Percentiles rank a stretch among this genome's conserved stretches.
phyloP scores from a whole-genome alignment of 2,329 filamentous ascomycete genomes.

The Phyllosticta citribraziliensis region DNA sequence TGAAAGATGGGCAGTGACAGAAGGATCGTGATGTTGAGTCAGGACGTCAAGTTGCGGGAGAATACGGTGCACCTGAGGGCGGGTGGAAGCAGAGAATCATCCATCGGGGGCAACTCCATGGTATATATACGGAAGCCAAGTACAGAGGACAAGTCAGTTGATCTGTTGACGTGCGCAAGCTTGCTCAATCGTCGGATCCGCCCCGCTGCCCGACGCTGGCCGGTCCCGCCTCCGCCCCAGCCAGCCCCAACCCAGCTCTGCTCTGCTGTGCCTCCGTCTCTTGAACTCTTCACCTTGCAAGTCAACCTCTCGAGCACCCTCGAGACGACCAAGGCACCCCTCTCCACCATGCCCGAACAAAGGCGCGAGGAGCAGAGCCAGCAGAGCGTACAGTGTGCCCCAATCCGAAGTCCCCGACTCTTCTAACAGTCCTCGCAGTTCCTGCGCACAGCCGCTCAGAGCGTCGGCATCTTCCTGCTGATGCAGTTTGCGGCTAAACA shows the following conservation, averaged over 20 bases:
- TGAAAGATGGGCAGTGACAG: neutral
- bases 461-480: constrained; percentile 49
- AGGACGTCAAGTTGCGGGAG: neutral
- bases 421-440: constrained; percentile 16
- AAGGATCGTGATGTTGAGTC: neutral
- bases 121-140: neutral
- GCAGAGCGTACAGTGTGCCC: constrained; percentile 2
- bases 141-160: constrained; percentile 5
- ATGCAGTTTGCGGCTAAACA: constrained; percentile 49
- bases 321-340: neutral
- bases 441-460: constrained; percentile 39
- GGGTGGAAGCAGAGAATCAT: neutral
- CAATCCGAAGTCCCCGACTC: neutral
- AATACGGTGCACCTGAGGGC: neutral
- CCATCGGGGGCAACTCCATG: neutral
- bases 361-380: constrained; percentile 8
- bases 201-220: neutral
- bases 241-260: neutral
- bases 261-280: neutral
- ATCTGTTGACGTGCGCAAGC: neutral
- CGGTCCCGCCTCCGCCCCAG: neutral
- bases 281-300: neutral
- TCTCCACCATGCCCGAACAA: constrained; percentile 11
- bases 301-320: neutral
- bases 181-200: neutral